Conservation (phyloP, 2,329 filamentous ascomycete genomes). For the Neospermospora avenae region DNA sequence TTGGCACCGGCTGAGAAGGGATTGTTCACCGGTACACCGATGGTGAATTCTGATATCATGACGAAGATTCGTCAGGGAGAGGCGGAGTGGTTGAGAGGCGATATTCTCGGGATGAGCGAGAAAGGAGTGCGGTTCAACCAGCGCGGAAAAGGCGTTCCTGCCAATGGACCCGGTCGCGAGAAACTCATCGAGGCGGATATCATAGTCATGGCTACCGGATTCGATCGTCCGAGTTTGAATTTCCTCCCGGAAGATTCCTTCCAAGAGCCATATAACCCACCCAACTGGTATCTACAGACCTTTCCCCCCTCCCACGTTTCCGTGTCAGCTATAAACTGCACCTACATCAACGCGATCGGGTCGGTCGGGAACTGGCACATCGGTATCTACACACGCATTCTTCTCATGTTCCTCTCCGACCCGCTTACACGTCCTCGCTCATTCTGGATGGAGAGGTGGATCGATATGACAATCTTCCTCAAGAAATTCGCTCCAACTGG, state of each 20-base stretch:
- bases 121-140: constrained; percentile 68
- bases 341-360: constrained; percentile 75
- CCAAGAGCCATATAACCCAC: constrained; percentile 68
- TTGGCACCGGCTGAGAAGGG: constrained; percentile 68
- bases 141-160: constrained; percentile 67
- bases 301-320: constrained; percentile 74
- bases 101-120: constrained; percentile 65
- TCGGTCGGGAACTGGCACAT: constrained; percentile 87
- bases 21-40: constrained; percentile 79
- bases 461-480: constrained; percentile 73
- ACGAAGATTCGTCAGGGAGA: constrained; percentile 67
- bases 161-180: constrained; percentile 68
- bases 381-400: constrained; percentile 80
- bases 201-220: constrained; percentile 81
- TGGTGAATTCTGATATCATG: constrained; percentile 83
- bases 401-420: constrained; percentile 83
- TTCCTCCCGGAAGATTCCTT: constrained; percentile 76
- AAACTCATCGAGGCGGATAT: constrained; percentile 69
- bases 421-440: constrained; percentile 69
- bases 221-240: constrained; percentile 65
- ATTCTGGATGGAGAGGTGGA: constrained; percentile 80
- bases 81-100: constrained; percentile 77
- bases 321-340: constrained; percentile 75
- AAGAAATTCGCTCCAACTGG: constrained; percentile 68
- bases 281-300: constrained; percentile 86